phyloP scores from a whole-genome alignment of 2,329 filamentous ascomycete genomes.

The Xylariaceae sp. region DNA sequence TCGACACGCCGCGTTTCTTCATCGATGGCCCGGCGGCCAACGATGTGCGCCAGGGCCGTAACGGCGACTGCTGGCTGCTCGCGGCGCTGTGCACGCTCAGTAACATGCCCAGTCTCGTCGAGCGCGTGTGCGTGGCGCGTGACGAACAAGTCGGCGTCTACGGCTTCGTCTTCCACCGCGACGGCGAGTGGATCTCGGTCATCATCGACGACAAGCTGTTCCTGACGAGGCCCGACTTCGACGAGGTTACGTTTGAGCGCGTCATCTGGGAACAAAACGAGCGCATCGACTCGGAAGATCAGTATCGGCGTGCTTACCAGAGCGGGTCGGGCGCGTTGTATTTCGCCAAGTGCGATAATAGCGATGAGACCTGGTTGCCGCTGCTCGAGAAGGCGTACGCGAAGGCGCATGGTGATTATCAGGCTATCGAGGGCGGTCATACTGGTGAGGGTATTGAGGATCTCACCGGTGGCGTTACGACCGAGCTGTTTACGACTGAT shows the following conservation, averaged over 20 bases:
- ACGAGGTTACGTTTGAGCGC: conserved; percentile 49
- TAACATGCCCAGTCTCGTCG: conserved; percentile 66
- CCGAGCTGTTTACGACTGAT: conserved; percentile 59
- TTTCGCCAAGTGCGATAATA: conserved; percentile 62
- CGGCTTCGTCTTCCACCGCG: conserved; percentile 77
- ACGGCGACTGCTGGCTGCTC: conserved; percentile 84
- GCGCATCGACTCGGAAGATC: conserved; percentile 48
- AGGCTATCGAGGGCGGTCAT: conserved; percentile 64
- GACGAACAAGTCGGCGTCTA: conserved; percentile 74
- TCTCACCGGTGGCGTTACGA: conserved; percentile 60
- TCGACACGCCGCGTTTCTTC: conserved; percentile 70
- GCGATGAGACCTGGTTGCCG: conserved; percentile 68
- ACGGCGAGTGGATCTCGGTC: conserved; percentile 65
- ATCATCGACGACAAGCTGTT: conserved; percentile 55
- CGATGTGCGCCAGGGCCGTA: conserved; percentile 71
- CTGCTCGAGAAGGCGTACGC: conserved; percentile 69
- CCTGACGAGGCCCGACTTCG: conserved; percentile 54
- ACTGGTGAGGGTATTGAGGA: conserved; percentile 54
- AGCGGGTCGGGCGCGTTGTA: conserved; percentile 63
- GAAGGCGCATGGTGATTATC: conserved; percentile 70
- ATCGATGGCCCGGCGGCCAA: conserved; percentile 70
- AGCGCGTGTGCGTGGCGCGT: conserved; percentile 65
- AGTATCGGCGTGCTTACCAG: conserved; percentile 60
- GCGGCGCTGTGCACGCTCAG: conserved; percentile 71
- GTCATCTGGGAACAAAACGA: conserved; percentile 42